A percentile compares a stretch with the other conserved stretches of the same genome.
These are phyloP conservation scores for Phytophthora syringae DNA, from an alignment of 352 stramenopile genomes.

Conservation along the genomic window DNA sequence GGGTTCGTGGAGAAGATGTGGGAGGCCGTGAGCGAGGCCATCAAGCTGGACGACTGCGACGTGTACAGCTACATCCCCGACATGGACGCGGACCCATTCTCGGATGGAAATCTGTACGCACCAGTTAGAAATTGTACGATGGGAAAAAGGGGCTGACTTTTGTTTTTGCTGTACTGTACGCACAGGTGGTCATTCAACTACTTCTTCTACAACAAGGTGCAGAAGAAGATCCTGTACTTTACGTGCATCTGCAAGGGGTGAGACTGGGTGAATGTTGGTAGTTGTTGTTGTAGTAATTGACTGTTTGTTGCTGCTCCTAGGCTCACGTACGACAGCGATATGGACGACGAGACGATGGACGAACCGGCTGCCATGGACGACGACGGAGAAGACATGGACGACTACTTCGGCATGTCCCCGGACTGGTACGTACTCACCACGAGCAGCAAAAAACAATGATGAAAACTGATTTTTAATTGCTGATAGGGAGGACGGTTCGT, in stretches of 20 bases:
- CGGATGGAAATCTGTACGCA: slow-evolving; percentile 85
- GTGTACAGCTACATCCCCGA: slow-evolving; percentile 95
- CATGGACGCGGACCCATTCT: slow-evolving; percentile 94
- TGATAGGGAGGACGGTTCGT: slow-evolving; percentile 66
- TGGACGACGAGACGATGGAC: slow-evolving; percentile 87
- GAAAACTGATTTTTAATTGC: slow-evolving; percentile 1
- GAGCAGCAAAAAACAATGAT: not conserved
- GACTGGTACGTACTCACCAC: slow-evolving; percentile 59
- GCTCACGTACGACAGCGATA: slow-evolving; percentile 63
- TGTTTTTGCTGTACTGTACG: slow-evolving; percentile 17
- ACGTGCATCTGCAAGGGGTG: slow-evolving; percentile 93
- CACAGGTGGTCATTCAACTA: slow-evolving; percentile 95
- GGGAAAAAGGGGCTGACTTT: not conserved
- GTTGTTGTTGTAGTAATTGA: not conserved
- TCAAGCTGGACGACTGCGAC: slow-evolving; percentile 90
- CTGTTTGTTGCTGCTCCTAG: slow-evolving; percentile 30
- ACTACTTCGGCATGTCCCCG: slow-evolving; percentile 88
- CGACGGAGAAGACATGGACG: slow-evolving; percentile 82
- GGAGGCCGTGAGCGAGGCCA: slow-evolving; percentile 89
- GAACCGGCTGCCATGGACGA: slow-evolving; percentile 70
- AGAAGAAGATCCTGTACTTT: slow-evolving; percentile 95
- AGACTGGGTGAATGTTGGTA: slow-evolving; percentile 3
- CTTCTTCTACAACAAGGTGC: slow-evolving; percentile 94
- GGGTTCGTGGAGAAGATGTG: slow-evolving; percentile 99
- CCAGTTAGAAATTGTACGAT: not conserved